These are phyloP conservation scores for Diaporthe sp. DNA, from an alignment of 2,329 filamentous ascomycete species.

Conservation along the genomic window DNA sequence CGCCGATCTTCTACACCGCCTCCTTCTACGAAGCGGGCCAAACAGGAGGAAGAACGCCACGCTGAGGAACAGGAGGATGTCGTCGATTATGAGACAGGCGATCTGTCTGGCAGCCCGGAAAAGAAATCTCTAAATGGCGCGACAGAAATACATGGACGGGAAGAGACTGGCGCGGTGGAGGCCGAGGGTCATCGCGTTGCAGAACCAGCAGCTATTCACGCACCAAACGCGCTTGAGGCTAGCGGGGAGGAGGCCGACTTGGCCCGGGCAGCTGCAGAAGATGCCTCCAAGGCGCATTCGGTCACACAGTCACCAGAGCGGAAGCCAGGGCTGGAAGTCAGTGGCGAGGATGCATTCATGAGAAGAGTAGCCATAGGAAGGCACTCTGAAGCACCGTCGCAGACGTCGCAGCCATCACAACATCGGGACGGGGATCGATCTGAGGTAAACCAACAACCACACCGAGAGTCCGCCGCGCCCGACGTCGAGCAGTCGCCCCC, in stretches of 20 bases:
- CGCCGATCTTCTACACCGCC: slow-evolving; percentile 74
- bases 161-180: background rate
- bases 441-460: slow-evolving; percentile 31
- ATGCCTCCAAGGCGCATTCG: slow-evolving; percentile 7
- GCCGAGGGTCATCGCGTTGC: background rate
- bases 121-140: slow-evolving; percentile 31
- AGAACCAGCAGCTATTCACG: background rate
- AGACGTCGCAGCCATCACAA: slow-evolving; percentile 42
- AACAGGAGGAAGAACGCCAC: slow-evolving; percentile 53
- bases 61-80: slow-evolving; percentile 44
- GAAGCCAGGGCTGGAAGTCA: background rate
- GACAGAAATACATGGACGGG: background rate
- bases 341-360: slow-evolving; percentile 7
- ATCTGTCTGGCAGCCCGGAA: slow-evolving; percentile 35
- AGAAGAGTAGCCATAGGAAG: slow-evolving; percentile 28
- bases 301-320: background rate
- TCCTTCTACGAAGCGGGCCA: slow-evolving; percentile 65
- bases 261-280: slow-evolving; percentile 24
- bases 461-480: slow-evolving; percentile 39
- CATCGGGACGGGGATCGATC: slow-evolving; percentile 40
- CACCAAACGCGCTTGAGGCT: background rate
- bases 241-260: slow-evolving; percentile 14
- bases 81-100: slow-evolving; percentile 49
- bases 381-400: slow-evolving; percentile 26
- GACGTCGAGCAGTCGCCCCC: slow-evolving; percentile 66